Percentiles rank a stretch among this genome's conserved stretches.
Conservation (phyloP, 2,329 filamentous ascomycete genomes). For the Pseudogymnoascus verrucosus region DNA sequence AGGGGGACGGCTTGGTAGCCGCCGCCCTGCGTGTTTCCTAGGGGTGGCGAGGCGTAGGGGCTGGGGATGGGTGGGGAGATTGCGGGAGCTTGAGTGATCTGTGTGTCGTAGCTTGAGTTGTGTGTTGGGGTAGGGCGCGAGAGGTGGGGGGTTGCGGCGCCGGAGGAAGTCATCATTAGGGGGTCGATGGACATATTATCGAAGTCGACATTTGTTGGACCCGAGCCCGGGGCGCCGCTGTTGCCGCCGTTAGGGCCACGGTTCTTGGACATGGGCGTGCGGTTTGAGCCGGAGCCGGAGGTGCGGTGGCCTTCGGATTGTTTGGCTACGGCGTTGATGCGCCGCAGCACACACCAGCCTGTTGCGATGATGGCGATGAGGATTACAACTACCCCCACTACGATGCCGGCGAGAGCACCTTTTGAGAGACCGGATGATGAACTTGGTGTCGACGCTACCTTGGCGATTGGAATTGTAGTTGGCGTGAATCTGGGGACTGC, state of each 20-base stretch:
- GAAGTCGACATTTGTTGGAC: constrained; percentile 15
- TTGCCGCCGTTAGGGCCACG: not conserved
- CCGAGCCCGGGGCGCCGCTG: constrained; percentile 1
- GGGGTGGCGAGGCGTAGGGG: constrained; percentile 11
- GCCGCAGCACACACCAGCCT: constrained; percentile 42
- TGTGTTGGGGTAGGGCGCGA: constrained; percentile 13
- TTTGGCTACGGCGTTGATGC: constrained; percentile 37
- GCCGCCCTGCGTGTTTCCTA: constrained; percentile 10
- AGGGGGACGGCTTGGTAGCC: constrained; percentile 20
- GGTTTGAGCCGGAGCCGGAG: not conserved
- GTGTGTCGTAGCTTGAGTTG: constrained; percentile 16
- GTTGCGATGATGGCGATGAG: constrained; percentile 40
- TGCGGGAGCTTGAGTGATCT: constrained; percentile 17
- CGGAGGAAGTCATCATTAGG: constrained; percentile 21
- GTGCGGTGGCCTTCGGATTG: constrained; percentile 24
- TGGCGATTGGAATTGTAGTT: constrained; percentile 14
- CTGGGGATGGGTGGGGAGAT: constrained; percentile 16
- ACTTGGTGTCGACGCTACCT: constrained; percentile 30
- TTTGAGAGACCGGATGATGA: constrained; percentile 19
- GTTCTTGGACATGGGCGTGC: not conserved
- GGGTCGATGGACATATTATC: constrained; percentile 24
- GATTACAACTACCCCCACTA: constrained; percentile 42
- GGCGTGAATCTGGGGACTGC: constrained; percentile 12
- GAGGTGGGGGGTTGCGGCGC: constrained; percentile 14
- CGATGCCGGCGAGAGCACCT: constrained; percentile 43